Evolutionary conservation across 202 grass and related monocot species (phyloP).

Genomic region (Schoenoplectus tabernaemontani): DNA sequence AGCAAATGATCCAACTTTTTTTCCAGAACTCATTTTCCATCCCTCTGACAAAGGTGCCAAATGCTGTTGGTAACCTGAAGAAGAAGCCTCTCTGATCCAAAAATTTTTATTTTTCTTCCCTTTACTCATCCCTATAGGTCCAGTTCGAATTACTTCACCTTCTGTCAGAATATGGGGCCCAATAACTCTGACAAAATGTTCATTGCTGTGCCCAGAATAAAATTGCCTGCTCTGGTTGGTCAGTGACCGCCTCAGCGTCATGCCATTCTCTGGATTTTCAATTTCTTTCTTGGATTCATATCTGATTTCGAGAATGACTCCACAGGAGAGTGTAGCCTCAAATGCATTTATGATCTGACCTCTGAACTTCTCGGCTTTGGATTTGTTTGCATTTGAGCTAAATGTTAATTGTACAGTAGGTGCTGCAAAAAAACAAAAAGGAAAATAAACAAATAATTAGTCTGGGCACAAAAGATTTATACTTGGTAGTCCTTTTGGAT

Average conservation of each 20-base stretch:
- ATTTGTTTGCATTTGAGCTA: constrained; percentile 55
- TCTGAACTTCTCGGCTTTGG: constrained; percentile 76
- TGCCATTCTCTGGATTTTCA: constrained; percentile 38
- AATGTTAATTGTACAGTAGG: constrained; percentile 74
- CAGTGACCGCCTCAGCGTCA: constrained; percentile 49
- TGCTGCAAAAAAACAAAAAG: constrained; percentile 33
- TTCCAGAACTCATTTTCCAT: constrained; percentile 55
- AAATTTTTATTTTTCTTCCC: constrained; percentile 32
- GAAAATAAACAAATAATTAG: constrained; percentile 19
- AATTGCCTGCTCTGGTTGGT: constrained; percentile 44
- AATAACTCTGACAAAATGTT: constrained; percentile 45
- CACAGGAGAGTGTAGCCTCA: constrained; percentile 71
- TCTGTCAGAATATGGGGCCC: constrained; percentile 92
- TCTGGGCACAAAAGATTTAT: not conserved
- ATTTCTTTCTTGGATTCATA: constrained; percentile 47
- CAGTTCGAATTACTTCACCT: constrained; percentile 81
- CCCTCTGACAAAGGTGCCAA: constrained; percentile 28
- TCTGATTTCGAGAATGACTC: constrained; percentile 79
- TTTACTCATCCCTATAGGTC: constrained; percentile 33
- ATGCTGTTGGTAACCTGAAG: constrained; percentile 38
- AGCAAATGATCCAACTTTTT: constrained; percentile 58
- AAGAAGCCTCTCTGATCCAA: constrained; percentile 38
- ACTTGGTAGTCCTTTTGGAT: not conserved
- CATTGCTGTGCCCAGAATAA: constrained; percentile 49
- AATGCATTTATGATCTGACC: constrained; percentile 86